Evolutionary conservation across 768 basidiomycete species (phyloP).

Genomic region (Candolleomyces eurysporus): DNA sequence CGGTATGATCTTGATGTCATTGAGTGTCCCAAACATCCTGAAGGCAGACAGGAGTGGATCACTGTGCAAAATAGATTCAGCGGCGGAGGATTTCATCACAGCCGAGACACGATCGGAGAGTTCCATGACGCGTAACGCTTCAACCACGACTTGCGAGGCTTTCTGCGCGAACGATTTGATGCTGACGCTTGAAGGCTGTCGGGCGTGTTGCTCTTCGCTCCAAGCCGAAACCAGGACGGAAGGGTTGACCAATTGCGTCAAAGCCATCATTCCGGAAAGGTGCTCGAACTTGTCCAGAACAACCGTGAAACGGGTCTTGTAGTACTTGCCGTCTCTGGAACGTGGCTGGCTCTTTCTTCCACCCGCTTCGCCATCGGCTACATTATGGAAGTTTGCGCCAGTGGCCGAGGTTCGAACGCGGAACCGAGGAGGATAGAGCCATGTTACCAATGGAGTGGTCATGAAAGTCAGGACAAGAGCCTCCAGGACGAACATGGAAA

Average conservation of each 20-base stretch:
- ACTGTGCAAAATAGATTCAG: constrained; percentile 63
- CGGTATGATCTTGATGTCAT: constrained; percentile 62
- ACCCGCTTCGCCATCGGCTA: no score
- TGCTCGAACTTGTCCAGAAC: constrained; percentile 83
- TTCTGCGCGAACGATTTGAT: constrained; percentile 4
- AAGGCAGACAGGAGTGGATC: constrained; percentile 76
- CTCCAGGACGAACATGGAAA: constrained; percentile 89
- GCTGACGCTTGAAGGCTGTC: neutral
- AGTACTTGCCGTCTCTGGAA: no score
- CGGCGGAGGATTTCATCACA: constrained; percentile 77
- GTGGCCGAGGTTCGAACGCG: constrained; percentile 27
- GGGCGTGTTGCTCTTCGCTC: constrained; percentile 15
- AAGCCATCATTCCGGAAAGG: constrained; percentile 77
- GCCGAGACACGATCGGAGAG: constrained; percentile 86
- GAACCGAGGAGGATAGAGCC: constrained; percentile 69
- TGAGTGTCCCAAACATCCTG: constrained; percentile 74
- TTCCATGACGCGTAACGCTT: constrained; percentile 87
- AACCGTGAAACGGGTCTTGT: constrained; percentile 47
- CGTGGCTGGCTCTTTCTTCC: no score
- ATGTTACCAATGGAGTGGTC: constrained; percentile 78
- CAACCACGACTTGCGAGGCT: constrained; percentile 42
- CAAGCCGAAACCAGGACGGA: constrained; percentile 28
- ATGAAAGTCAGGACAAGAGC: constrained; percentile 77
- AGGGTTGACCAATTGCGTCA: constrained; percentile 54
- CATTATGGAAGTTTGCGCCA: no score